phyloP scores from a whole-genome alignment of 768 basidiomycete species.

The Baorangia bicolor region DNA sequence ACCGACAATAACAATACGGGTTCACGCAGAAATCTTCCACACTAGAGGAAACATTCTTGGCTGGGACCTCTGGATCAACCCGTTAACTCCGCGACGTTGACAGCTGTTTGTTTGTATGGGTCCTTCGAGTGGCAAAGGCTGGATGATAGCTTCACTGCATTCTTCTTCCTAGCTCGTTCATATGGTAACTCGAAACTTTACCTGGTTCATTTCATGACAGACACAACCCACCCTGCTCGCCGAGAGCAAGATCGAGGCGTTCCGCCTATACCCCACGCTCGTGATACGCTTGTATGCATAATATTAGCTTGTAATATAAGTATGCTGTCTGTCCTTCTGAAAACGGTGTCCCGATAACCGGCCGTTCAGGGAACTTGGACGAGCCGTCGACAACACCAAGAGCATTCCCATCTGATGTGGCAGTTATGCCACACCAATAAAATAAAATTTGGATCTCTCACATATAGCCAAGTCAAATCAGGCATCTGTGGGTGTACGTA shows the following conservation, averaged over 20 bases:
- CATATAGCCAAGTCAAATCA: too few species aligned
- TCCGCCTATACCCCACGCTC: constrained; percentile 7
- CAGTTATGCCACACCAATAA: too few species aligned
- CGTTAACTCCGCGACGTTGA: not conserved
- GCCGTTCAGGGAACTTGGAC: too few species aligned
- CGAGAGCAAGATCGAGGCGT: constrained; percentile 3
- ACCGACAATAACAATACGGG: not conserved
- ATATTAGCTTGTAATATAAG: not conserved
- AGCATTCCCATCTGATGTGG: too few species aligned
- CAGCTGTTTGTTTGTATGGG: too few species aligned
- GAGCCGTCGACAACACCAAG: too few species aligned
- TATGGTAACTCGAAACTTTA: not conserved
- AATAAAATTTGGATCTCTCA: too few species aligned
- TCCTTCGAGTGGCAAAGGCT: not conserved
- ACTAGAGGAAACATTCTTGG: too few species aligned
- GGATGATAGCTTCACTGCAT: not conserved
- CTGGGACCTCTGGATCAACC: not conserved
- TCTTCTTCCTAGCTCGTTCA: not conserved
- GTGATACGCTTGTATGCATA: not conserved
- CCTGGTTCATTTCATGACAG: not conserved
- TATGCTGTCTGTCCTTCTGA: too few species aligned
- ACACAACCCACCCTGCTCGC: not conserved
- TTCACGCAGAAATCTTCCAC: not conserved
- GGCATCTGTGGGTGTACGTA: too few species aligned
- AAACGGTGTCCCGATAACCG: too few species aligned